Conservation (phyloP, 2,329 filamentous ascomycete species). For the Penicillium verrucosum region DNA sequence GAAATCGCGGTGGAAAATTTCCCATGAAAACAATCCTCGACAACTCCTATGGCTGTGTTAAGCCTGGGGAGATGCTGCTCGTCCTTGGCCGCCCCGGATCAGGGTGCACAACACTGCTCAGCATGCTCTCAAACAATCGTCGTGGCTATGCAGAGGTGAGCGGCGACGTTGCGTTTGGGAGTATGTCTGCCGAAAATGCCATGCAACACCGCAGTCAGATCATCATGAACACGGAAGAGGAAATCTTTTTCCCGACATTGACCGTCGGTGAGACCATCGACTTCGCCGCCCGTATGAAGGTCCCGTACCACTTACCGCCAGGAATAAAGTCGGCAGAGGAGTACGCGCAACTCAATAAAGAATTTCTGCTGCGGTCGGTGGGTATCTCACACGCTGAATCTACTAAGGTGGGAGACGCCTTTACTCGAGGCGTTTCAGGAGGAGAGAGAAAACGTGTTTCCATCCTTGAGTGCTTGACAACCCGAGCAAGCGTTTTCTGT, state of each 20-base stretch:
- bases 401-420: neutral
- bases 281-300: constrained; percentile 52
- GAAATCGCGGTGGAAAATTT: neutral
- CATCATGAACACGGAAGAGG: constrained; percentile 54
- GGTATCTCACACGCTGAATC: neutral
- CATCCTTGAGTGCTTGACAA: neutral
- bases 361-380: neutral
- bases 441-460: constrained; percentile 2
- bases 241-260: constrained; percentile 49
- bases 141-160: constrained; percentile 55
- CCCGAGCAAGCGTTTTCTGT: neutral
- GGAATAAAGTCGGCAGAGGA: neutral
- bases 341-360: neutral
- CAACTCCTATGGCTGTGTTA: neutral
- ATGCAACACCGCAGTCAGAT: constrained; percentile 55
- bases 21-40: neutral
- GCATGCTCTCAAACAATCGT: constrained; percentile 62
- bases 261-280: constrained; percentile 51
- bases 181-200: constrained; percentile 39
- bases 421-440: neutral
- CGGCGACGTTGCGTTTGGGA: constrained; percentile 57
- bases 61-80: neutral
- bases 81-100: neutral
- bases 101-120: constrained; percentile 68
- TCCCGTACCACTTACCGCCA: neutral